A percentile compares a stretch with the other conserved stretches of the same genome.
Evolutionary conservation across 345 rosid genomes (phyloP).

Genomic region (Linum usitatissimum): DNA sequence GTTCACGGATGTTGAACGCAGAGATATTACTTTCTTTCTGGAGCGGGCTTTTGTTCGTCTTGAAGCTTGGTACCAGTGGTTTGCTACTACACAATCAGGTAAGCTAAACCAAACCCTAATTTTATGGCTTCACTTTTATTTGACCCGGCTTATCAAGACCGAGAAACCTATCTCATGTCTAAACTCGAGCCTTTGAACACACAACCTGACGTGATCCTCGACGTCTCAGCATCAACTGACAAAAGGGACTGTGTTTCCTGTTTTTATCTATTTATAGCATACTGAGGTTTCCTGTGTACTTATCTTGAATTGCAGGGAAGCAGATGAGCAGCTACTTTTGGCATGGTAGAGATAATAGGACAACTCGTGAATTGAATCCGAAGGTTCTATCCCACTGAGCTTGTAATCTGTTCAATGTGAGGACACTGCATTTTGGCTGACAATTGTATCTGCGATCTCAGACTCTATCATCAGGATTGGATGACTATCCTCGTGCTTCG

Average conservation of each 20-base stretch:
- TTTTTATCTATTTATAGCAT: too few relatives aligned
- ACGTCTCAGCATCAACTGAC: too few relatives aligned
- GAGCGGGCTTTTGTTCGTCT: conserved; percentile 59
- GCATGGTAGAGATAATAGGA: conserved; percentile 76
- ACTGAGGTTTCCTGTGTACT: not conserved
- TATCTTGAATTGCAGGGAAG: conserved; percentile 41
- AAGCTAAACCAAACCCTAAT: not conserved
- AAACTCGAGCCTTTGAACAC: too few relatives aligned
- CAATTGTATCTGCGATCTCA: conserved; percentile 22
- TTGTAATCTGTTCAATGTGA: not conserved
- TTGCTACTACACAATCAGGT: conserved; percentile 79
- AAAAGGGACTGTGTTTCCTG: too few relatives aligned
- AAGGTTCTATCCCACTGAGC: conserved; percentile 35
- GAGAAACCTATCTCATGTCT: too few relatives aligned
- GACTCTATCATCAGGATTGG: conserved; percentile 77
- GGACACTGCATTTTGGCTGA: conserved; percentile 7
- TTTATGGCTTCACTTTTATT: not conserved
- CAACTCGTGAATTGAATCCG: conserved; percentile 64
- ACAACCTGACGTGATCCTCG: too few relatives aligned
- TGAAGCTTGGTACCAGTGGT: conserved; percentile 92
- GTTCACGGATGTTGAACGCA: conserved; percentile 44
- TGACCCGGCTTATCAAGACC: too few relatives aligned
- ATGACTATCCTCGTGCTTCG: conserved; percentile 94
- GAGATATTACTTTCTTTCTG: conserved; percentile 56
- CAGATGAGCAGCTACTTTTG: conserved; percentile 61